Conservation (phyloP, 2,329 filamentous ascomycete genomes). For the Apiospora rasikravindrae region DNA sequence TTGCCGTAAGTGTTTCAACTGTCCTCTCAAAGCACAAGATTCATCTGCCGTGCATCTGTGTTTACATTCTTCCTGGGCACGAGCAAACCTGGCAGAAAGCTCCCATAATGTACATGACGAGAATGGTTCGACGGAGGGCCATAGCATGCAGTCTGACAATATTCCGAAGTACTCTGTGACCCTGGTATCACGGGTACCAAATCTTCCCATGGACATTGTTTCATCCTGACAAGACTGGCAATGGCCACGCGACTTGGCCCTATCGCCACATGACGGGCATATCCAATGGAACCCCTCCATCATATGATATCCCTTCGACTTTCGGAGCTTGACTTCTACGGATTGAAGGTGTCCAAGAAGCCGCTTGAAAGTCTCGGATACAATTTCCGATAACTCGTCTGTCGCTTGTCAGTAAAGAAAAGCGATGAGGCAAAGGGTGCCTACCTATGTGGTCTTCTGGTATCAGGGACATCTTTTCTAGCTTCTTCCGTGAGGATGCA, state of each 20-base stretch:
- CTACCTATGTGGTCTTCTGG: not conserved
- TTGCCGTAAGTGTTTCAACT: not conserved
- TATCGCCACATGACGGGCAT: not conserved
- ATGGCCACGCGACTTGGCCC: fast-evolving
- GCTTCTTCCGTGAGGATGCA: not conserved
- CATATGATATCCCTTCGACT: not conserved
- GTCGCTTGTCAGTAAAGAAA: not conserved
- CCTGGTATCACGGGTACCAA: not conserved
- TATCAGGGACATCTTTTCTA: not conserved
- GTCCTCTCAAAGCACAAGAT: not conserved
- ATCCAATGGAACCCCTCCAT: not conserved
- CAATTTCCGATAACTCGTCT: not conserved
- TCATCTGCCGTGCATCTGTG: not conserved
- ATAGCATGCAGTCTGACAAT: not conserved
- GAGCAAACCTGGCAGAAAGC: not conserved
- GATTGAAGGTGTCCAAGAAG: not conserved
- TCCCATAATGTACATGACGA: not conserved
- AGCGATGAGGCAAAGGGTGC: not conserved
- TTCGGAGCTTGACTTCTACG: fast-evolving
- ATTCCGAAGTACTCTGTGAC: not conserved
- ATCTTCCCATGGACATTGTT: not conserved
- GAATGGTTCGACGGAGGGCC: not conserved
- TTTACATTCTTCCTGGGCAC: not conserved
- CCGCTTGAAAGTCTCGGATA: not conserved
- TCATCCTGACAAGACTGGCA: not conserved